Evolutionary conservation across 169 alveolate genomes (phyloP), one percentile per base, ranked within the genome.

Genomic region (Plasmodium coatneyi): DNA sequence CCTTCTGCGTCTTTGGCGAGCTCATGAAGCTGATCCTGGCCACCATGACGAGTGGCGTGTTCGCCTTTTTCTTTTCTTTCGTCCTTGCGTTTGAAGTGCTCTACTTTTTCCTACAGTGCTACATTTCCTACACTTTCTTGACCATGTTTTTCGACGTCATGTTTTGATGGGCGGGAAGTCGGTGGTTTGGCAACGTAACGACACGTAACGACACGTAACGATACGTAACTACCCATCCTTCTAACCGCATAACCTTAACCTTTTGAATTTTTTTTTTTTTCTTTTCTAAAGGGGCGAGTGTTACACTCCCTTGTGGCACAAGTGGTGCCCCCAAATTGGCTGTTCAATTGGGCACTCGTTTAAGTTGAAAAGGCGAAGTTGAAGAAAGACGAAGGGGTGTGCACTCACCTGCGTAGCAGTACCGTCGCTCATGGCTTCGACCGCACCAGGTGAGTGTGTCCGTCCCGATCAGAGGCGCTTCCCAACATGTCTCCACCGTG

Each of bases 121-220:
- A 96, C 92, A 97, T 97, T 49, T 96, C 98, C 71, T 97, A 97
- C 95, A 97, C 98, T 4, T 96, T 97, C 96, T 96, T 97, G 60
- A 97, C 98, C 41, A 96, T 97, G 98, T 97, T 97, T 93, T 97
- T 96, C 93, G 97, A 98, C n/a, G 98, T 97, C 71, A 95, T 97
- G 97, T 97, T 97, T 95, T 97, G 92, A 92, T 5, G n/a, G 54
- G 54, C 16, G 54, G 4, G 54, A 1, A 10, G 54, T 5, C n/a
- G 54, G 54, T 5, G n/a, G 0, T 10, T 43, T 43, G 54, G 54
- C 54, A 16, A 2, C 54, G n/a, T 43, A 12, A 0, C 54, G 5
- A 32, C 39, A 3, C 54, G n/a, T 43, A 12, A 0, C 54, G 5
- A 32, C 39, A 3, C n/a, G n/a, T n/a, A n/a, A n/a, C 39, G 5